Percentiles rank a stretch among this genome's conserved stretches.
Evolutionary conservation across 1,139 yeast species (phyloP).

Genomic region (Arxiozyma slooffiae): DNA sequence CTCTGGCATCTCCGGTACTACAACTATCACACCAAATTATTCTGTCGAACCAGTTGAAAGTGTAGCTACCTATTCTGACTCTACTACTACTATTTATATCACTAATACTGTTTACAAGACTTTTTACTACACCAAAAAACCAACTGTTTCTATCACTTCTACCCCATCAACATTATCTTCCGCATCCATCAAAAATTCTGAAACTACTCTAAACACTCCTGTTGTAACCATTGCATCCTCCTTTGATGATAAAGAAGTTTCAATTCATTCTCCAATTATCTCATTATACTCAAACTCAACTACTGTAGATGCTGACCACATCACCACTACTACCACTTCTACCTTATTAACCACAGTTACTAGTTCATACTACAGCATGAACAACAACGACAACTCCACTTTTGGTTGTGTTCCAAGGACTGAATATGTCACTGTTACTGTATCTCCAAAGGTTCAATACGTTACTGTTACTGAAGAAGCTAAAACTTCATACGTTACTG

Average conservation of each 20-base stretch:
- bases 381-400: neutral
- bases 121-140: constrained; percentile 7
- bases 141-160: neutral
- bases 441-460: constrained; percentile 8
- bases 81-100: constrained; percentile 19
- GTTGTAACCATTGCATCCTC: neutral
- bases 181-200: neutral
- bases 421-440: constrained; percentile 24
- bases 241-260: neutral
- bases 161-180: constrained; percentile 13
- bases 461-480: constrained; percentile 11
- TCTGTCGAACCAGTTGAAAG: constrained; percentile 14
- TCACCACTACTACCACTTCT: constrained; percentile 13
- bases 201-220: constrained; percentile 10
- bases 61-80: constrained; percentile 16
- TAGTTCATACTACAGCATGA: constrained; percentile 2
- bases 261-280: neutral
- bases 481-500: constrained; percentile 7
- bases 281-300: neutral
- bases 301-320: neutral
- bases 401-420: constrained; percentile 13
- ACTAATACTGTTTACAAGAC: constrained; percentile 21
- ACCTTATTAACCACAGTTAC: constrained; percentile 20
- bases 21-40: constrained; percentile 18
- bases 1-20: constrained; percentile 7